Evolutionary conservation across 176 grass and related monocot genomes (phyloP).

Genomic region (Stipa capillata): DNA sequence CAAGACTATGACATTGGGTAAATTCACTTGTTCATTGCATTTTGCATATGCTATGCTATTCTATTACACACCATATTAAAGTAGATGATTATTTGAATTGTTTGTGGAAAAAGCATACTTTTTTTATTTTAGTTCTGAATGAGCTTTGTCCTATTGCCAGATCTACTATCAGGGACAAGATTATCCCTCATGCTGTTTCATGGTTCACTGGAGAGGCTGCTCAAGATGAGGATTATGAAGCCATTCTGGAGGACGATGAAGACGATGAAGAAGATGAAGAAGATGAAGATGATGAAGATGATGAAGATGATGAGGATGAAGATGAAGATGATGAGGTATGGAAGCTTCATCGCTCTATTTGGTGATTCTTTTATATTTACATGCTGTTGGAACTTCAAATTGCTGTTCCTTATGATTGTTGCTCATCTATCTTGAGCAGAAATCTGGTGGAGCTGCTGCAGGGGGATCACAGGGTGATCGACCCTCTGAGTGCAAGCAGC

Average conservation of each 20-base stretch:
- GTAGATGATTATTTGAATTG: background rate
- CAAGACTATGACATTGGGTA: conserved; percentile 62
- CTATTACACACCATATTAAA: background rate
- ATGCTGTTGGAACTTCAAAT: background rate
- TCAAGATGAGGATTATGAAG: conserved; percentile 36
- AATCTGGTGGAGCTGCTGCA: background rate
- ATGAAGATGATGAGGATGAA: no score
- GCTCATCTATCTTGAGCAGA: conserved; percentile 9
- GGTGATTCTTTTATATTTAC: background rate
- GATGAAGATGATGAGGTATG: background rate
- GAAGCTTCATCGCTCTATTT: background rate
- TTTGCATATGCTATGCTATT: background rate
- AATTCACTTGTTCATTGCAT: background rate
- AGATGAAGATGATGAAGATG: conserved; percentile 8
- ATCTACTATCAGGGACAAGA: conserved; percentile 57
- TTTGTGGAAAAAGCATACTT: background rate
- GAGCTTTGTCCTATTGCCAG: background rate
- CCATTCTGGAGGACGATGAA: conserved; percentile 21
- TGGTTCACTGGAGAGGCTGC: conserved; percentile 52
- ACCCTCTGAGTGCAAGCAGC: conserved; percentile 38
- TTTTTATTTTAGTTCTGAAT: background rate
- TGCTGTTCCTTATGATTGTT: background rate
- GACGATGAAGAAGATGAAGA: conserved; percentile 35
- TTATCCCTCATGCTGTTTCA: no score
- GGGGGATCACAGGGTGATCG: conserved; percentile 28